phyloP scores from a whole-genome alignment of 179 eudicot species.

The Pouteria campechiana region DNA sequence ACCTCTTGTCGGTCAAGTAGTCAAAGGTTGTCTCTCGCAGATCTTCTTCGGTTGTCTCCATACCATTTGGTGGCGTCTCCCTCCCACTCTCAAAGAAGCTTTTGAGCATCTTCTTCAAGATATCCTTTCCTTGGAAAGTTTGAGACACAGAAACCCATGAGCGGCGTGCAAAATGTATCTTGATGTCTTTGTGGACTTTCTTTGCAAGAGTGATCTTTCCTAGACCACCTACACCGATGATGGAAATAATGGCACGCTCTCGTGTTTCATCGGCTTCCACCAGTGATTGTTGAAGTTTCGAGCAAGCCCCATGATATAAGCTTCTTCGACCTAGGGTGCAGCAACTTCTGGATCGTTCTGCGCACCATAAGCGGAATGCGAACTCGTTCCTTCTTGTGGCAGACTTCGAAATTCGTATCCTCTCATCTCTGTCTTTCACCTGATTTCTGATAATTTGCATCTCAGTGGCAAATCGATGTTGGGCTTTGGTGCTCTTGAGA shows the following conservation, averaged over 20 bases:
- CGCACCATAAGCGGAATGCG: too few species aligned
- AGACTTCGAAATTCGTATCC: not conserved
- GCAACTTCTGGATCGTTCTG: slow-evolving; percentile 9
- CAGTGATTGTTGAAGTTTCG: slow-evolving; percentile 4
- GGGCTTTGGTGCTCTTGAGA: not conserved
- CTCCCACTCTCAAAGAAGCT: slow-evolving; percentile 9
- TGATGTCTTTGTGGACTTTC: slow-evolving; percentile 10
- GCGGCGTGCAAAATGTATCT: slow-evolving; percentile 7
- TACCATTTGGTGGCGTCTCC: slow-evolving; percentile 7
- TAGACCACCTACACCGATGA: slow-evolving; percentile 23
- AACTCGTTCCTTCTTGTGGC: not conserved
- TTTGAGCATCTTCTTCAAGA: slow-evolving; percentile 4
- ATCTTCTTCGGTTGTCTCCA: slow-evolving; percentile 3
- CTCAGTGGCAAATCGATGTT: not conserved
- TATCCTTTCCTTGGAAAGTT: slow-evolving; percentile 5
- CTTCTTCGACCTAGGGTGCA: slow-evolving; percentile 12
- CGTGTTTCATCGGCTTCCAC: slow-evolving; percentile 7
- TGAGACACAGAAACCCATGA: slow-evolving; percentile 24
- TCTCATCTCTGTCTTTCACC: slow-evolving; percentile 2
- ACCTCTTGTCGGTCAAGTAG: slow-evolving; percentile 13
- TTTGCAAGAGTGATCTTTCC: slow-evolving; percentile 19
- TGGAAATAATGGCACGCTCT: slow-evolving; percentile 3
- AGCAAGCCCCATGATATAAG: slow-evolving; percentile 22
- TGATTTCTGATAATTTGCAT: not conserved
- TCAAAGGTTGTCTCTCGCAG: slow-evolving; percentile 6